A percentile compares a stretch with the other conserved stretches of the same genome.
These are phyloP conservation scores for Exophiala calicioides DNA, from an alignment of 2,329 filamentous ascomycete genomes.

Conservation along the genomic window DNA sequence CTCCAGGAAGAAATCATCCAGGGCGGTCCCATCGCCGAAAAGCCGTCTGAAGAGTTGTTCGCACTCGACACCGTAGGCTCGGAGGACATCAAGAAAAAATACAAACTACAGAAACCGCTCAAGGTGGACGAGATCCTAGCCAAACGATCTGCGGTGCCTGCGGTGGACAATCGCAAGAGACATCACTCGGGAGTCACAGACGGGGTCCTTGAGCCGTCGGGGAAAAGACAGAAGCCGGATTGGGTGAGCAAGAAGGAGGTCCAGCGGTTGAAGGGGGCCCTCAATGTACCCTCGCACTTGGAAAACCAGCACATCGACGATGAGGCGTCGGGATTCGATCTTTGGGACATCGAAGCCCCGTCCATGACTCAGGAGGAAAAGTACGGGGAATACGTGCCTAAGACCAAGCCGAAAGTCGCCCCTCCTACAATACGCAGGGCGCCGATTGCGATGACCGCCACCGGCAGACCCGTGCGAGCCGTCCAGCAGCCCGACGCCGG, in stretches of 20 bases:
- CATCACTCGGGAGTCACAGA: slow-evolving; percentile 68
- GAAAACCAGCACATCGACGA: slow-evolving; percentile 48
- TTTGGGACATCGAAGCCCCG: slow-evolving; percentile 64
- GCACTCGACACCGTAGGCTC: slow-evolving; percentile 76
- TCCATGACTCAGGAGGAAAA: slow-evolving; percentile 38
- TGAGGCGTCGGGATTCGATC: slow-evolving; percentile 66
- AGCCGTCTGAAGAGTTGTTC: slow-evolving; percentile 80
- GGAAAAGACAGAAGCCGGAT: slow-evolving; percentile 74
- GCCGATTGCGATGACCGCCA: slow-evolving; percentile 79
- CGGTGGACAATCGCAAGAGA: slow-evolving; percentile 77
- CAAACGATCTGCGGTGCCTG: slow-evolving; percentile 76
- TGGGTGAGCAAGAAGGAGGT: slow-evolving; percentile 87
- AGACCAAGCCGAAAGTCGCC: slow-evolving; percentile 65
- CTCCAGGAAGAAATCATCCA: slow-evolving; percentile 87
- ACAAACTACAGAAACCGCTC: slow-evolving; percentile 72
- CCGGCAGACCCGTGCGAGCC: slow-evolving; percentile 75
- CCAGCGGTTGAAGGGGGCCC: slow-evolving; percentile 62
- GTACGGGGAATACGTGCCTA: slow-evolving; percentile 66
- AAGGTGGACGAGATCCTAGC: slow-evolving; percentile 92
- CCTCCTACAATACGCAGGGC: slow-evolving; percentile 74
- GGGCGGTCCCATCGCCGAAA: slow-evolving; percentile 85
- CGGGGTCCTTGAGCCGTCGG: slow-evolving; percentile 64
- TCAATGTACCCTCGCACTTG: slow-evolving; percentile 36
- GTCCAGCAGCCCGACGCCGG: slow-evolving; percentile 78
- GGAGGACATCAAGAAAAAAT: slow-evolving; percentile 62